phyloP scores from a whole-genome alignment of 345 rosid species.

The Turritis glabra region DNA sequence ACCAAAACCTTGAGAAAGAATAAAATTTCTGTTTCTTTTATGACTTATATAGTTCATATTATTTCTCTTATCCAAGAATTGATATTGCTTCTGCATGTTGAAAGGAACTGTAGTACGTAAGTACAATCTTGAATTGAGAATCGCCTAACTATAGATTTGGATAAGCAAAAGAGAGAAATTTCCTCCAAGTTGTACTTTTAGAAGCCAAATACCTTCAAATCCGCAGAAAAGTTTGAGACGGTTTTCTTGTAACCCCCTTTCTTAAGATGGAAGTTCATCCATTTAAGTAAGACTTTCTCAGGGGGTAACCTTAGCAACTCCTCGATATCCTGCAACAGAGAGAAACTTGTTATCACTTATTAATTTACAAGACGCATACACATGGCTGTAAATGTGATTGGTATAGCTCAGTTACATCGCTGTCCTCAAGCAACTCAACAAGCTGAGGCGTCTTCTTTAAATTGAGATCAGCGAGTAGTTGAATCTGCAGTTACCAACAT shows the following conservation, averaged over 20 bases:
- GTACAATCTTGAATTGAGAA: neutral
- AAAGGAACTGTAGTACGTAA: conserved; percentile 12
- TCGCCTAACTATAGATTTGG: neutral
- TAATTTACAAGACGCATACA: neutral
- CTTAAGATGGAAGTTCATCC: conserved; percentile 94
- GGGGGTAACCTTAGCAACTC: conserved; percentile 89
- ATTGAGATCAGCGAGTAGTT: conserved; percentile 83
- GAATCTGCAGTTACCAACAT: conserved; percentile 57
- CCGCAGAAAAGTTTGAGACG: conserved; percentile 79
- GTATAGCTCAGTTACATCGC: conserved; percentile 48
- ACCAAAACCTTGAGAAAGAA: neutral
- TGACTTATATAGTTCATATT: neutral
- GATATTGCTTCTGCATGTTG: conserved; percentile 5
- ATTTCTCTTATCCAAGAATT: neutral
- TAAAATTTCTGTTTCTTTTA: neutral
- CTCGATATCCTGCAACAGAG: conserved; percentile 69
- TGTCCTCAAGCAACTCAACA: conserved; percentile 84
- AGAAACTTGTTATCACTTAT: neutral
- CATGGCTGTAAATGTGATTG: conserved; percentile 6
- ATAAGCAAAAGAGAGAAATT: conserved; percentile 7
- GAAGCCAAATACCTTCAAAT: conserved; percentile 61
- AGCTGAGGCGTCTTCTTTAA: conserved; percentile 97
- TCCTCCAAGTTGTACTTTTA: neutral
- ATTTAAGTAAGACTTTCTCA: conserved; percentile 78
- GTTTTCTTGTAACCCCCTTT: conserved; percentile 88